Conservation (phyloP, 805 yeast species). For the Zygoascus tannicola region DNA sequence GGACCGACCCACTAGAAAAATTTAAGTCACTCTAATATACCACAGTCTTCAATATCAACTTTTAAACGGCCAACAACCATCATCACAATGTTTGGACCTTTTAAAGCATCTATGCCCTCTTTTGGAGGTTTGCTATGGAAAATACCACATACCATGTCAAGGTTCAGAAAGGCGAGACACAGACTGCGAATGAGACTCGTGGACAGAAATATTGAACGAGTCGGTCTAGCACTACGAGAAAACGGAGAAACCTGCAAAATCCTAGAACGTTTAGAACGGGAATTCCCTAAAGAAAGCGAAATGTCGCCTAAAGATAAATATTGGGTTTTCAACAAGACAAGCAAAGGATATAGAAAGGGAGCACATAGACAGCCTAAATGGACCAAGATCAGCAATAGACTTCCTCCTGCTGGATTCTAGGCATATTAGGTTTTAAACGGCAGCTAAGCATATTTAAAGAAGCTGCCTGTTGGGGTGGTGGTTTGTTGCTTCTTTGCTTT, state of each 20-base stretch:
- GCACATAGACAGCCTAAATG: slow-evolving; percentile 75
- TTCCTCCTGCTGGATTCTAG: slow-evolving; percentile 63
- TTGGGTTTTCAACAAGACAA: slow-evolving; percentile 68
- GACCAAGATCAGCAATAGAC: slow-evolving; percentile 77
- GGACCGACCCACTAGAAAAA: too few relatives aligned
- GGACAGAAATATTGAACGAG: slow-evolving; percentile 63
- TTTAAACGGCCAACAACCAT: background rate
- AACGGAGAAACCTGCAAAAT: slow-evolving; percentile 28
- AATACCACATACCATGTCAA: slow-evolving; percentile 68
- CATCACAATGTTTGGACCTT: slow-evolving; percentile 56
- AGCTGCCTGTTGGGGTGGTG: too few relatives aligned
- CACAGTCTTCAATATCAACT: background rate
- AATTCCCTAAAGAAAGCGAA: slow-evolving; percentile 67
- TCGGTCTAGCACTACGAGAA: slow-evolving; percentile 41
- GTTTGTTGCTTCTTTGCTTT: too few relatives aligned
- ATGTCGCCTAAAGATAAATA: slow-evolving; percentile 82
- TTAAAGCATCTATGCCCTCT: slow-evolving; percentile 46
- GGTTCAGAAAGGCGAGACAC: slow-evolving; percentile 72
- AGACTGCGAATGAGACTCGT: slow-evolving; percentile 75
- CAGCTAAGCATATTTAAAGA: too few relatives aligned
- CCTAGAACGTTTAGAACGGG: slow-evolving; percentile 32
- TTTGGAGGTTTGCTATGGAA: slow-evolving; percentile 78
- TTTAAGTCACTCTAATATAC: too few relatives aligned
- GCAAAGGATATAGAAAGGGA: slow-evolving; percentile 75
- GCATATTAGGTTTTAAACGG: slow-evolving; percentile 9